A percentile compares a stretch with the other conserved stretches of the same genome.
phyloP scores from a whole-genome alignment of 768 basidiomycete genomes.

The Russula sp. region DNA sequence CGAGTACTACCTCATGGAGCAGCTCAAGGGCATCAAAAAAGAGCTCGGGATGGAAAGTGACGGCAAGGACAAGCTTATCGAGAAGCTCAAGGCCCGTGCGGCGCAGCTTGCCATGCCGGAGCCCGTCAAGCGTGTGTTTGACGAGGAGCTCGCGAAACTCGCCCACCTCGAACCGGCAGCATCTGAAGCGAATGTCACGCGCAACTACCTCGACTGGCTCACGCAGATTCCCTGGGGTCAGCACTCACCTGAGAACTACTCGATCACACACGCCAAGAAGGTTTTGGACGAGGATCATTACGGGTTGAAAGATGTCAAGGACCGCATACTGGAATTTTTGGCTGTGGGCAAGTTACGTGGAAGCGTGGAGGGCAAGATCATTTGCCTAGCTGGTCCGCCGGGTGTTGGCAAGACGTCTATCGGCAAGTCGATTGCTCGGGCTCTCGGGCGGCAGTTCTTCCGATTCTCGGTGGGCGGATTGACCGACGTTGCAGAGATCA shows the following conservation, averaged over 20 bases:
- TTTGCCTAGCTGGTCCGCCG: constrained; percentile 93
- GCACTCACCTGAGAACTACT: constrained; percentile 90
- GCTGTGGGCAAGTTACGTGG: constrained; percentile 94
- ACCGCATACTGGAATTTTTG: constrained; percentile 92
- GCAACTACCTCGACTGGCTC: constrained; percentile 93
- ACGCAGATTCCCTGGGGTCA: constrained; percentile 97
- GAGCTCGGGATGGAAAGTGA: constrained; percentile 94
- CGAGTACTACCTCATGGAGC: constrained; percentile 96
- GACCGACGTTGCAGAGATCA: constrained; percentile 98
- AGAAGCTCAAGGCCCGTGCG: constrained; percentile 88
- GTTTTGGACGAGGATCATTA: constrained; percentile 97
- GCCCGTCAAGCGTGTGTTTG: constrained; percentile 86
- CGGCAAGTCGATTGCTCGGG: constrained; percentile 91
- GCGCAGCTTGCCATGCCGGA: constrained; percentile 84
- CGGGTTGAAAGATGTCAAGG: constrained; percentile 87
- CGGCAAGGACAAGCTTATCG: constrained; percentile 91
- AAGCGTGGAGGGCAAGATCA: constrained; percentile 95
- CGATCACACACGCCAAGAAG: constrained; percentile 72
- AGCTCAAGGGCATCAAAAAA: constrained; percentile 94
- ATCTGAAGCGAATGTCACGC: constrained; percentile 88
- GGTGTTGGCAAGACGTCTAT: constrained; percentile 98
- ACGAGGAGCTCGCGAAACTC: constrained; percentile 91
- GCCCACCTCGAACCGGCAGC: constrained; percentile 87
- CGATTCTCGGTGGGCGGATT: constrained; percentile 95
- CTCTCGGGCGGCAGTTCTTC: constrained; percentile 90